These are phyloP conservation scores for Nakataea oryzae DNA, from an alignment of 2,329 filamentous ascomycete species.

Conservation along the genomic window DNA sequence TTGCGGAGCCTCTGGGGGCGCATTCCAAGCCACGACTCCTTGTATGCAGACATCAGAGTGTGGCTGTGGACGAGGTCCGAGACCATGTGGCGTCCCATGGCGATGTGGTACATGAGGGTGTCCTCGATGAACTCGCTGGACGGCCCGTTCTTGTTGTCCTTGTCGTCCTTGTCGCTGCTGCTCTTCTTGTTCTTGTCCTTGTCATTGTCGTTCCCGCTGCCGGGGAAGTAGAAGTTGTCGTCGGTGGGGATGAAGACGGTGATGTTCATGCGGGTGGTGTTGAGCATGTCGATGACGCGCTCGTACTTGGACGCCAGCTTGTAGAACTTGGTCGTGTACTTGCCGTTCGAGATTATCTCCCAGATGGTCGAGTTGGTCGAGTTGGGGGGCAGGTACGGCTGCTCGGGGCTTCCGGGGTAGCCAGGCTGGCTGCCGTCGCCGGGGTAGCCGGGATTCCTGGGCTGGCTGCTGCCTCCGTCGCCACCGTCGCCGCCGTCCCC, in stretches of 20 bases:
- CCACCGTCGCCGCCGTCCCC: too few relatives aligned
- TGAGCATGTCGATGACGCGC: slow-evolving; percentile 62
- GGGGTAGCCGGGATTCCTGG: slow-evolving; percentile 4
- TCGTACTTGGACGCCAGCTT: slow-evolving; percentile 64
- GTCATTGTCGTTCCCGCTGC: slow-evolving; percentile 31
- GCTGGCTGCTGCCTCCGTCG: neutral
- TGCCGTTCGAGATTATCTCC: slow-evolving; percentile 63
- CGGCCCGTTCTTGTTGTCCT: slow-evolving; percentile 35
- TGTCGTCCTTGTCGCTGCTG: slow-evolving; percentile 19
- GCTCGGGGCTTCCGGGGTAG: neutral
- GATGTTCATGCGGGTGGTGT: slow-evolving; percentile 60
- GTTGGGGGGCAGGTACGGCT: slow-evolving; percentile 9
- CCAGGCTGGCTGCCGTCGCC: slow-evolving; percentile 8
- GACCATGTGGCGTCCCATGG: slow-evolving; percentile 55
- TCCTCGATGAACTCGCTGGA: slow-evolving; percentile 60
- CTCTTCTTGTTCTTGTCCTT: slow-evolving; percentile 28
- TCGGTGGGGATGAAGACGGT: slow-evolving; percentile 78
- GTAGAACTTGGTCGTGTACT: slow-evolving; percentile 68
- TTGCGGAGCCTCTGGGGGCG: slow-evolving; percentile 64
- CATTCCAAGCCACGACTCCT: slow-evolving; percentile 48
- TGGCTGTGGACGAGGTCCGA: slow-evolving; percentile 55
- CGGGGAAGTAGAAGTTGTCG: slow-evolving; percentile 57
- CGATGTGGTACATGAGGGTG: slow-evolving; percentile 66
- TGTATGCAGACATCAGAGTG: slow-evolving; percentile 62
- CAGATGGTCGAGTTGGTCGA: slow-evolving; percentile 65